Evolutionary conservation across 176 grass and related monocot genomes (phyloP).

Genomic region (Oryza meridionalis): DNA sequence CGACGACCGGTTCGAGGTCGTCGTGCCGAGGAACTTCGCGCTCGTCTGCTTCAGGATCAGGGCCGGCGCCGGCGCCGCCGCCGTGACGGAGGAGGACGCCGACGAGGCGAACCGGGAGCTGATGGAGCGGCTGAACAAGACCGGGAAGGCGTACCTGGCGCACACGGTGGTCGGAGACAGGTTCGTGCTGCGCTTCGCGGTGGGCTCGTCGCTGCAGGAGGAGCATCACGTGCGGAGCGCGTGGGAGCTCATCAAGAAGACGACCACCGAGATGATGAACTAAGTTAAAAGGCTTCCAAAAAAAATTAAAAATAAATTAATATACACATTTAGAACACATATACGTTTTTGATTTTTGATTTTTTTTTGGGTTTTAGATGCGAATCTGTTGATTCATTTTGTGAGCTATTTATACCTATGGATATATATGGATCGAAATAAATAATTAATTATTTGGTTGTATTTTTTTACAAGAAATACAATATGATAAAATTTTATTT

Average conservation of each 20-base stretch:
- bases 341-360: too few species aligned
- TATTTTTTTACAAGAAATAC: neutral
- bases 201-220: slow-evolving; percentile 50
- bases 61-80: slow-evolving; percentile 9
- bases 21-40: slow-evolving; percentile 25
- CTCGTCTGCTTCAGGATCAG: slow-evolving; percentile 57
- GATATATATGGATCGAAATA: neutral
- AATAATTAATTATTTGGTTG: neutral
- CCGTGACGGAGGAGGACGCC: neutral
- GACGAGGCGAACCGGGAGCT: slow-evolving; percentile 34
- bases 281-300: too few species aligned
- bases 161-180: slow-evolving; percentile 43
- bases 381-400: neutral
- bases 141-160: slow-evolving; percentile 39
- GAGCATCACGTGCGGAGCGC: slow-evolving; percentile 41
- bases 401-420: neutral
- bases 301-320: too few species aligned
- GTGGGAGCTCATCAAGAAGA: slow-evolving; percentile 55
- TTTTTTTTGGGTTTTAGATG: too few species aligned
- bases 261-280: slow-evolving; percentile 23
- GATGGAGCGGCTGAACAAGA: slow-evolving; percentile 50
- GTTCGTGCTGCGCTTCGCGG: slow-evolving; percentile 54
- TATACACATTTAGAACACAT: too few species aligned
- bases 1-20: slow-evolving; percentile 54
- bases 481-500: neutral